Evolutionary conservation across 2,329 filamentous ascomycete species (phyloP).

Genomic region (Akanthomyces muscarius): DNA sequence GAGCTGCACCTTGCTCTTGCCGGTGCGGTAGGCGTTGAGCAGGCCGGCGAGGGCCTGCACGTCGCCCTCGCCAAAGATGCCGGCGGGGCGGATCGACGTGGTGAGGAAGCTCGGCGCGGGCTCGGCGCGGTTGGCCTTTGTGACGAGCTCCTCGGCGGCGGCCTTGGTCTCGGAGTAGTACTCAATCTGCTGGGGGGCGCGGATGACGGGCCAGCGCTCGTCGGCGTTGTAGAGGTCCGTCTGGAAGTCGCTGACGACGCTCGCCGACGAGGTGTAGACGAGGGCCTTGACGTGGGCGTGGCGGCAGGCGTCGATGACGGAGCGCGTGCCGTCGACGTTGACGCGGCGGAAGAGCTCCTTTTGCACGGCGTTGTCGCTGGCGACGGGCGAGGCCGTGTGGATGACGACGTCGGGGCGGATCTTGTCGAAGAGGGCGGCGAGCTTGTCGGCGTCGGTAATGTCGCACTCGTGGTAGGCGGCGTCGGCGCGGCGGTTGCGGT

Average conservation of each 20-base stretch:
- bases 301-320: constrained; percentile 70
- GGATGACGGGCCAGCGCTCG: constrained; percentile 74
- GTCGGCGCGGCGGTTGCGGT: constrained; percentile 59
- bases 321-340: constrained; percentile 81
- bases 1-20: constrained; percentile 73
- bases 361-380: constrained; percentile 47
- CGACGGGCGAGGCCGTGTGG: constrained; percentile 76
- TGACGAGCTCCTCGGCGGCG: constrained; percentile 74
- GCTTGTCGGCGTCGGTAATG: constrained; percentile 63
- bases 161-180: constrained; percentile 93
- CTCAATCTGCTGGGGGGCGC: constrained; percentile 65
- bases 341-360: constrained; percentile 70
- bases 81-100: constrained; percentile 76
- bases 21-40: constrained; percentile 63
- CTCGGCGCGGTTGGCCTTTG: constrained; percentile 65
- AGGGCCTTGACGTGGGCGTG: constrained; percentile 71
- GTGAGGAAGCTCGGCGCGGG: constrained; percentile 60
- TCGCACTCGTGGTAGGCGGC: constrained; percentile 69
- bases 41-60: constrained; percentile 70
- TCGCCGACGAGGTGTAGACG: constrained; percentile 88
- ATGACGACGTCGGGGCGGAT: constrained; percentile 78
- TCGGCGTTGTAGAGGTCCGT: constrained; percentile 78
- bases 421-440: constrained; percentile 60
- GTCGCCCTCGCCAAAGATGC: constrained; percentile 90
- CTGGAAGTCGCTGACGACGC: constrained; percentile 78